Conservation (phyloP, 1,284 basidiomycete species). For the Leccinum fallax region DNA sequence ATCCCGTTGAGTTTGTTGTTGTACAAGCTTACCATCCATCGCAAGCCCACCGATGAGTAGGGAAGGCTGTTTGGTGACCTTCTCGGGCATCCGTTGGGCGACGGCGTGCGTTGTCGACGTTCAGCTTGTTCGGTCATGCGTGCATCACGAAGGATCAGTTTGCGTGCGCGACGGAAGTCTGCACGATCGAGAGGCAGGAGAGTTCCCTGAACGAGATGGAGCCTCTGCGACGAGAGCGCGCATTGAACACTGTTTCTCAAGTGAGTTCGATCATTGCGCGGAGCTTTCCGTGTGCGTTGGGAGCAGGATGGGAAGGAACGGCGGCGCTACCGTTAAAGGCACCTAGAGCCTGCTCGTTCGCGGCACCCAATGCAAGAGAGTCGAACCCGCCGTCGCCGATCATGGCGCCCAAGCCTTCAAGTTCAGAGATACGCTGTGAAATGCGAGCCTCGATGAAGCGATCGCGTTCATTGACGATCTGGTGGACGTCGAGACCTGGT, state of each 20-base stretch:
- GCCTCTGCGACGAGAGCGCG: constrained; percentile 83
- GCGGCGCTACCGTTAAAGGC: neutral
- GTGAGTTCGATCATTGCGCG: constrained; percentile 93
- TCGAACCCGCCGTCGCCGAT: constrained; percentile 78
- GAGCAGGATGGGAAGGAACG: constrained; percentile 46
- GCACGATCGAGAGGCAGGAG: constrained; percentile 89
- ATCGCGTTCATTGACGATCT: constrained; percentile 90
- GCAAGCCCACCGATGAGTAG: constrained; percentile 87
- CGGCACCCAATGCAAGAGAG: constrained; percentile 47
- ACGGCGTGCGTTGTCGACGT: constrained; percentile 92
- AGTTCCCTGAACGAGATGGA: constrained; percentile 85
- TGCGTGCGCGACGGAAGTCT: constrained; percentile 88
- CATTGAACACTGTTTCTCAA: constrained; percentile 88
- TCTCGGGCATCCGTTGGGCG: constrained; percentile 93
- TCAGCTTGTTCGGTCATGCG: constrained; percentile 91
- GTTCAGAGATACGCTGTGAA: constrained; percentile 86
- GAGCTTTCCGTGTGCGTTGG: constrained; percentile 77
- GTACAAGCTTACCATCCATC: constrained; percentile 99
- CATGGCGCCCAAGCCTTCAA: constrained; percentile 83
- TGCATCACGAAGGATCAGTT: constrained; percentile 88
- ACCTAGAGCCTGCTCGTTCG: constrained; percentile 47
- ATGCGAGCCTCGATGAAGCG: constrained; percentile 90
- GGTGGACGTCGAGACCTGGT: constrained; percentile 89
- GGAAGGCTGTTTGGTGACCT: constrained; percentile 78
- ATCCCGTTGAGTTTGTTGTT: constrained; percentile 98